Conservation (phyloP, 805 yeast species). For the Komagataella ulmi region DNA sequence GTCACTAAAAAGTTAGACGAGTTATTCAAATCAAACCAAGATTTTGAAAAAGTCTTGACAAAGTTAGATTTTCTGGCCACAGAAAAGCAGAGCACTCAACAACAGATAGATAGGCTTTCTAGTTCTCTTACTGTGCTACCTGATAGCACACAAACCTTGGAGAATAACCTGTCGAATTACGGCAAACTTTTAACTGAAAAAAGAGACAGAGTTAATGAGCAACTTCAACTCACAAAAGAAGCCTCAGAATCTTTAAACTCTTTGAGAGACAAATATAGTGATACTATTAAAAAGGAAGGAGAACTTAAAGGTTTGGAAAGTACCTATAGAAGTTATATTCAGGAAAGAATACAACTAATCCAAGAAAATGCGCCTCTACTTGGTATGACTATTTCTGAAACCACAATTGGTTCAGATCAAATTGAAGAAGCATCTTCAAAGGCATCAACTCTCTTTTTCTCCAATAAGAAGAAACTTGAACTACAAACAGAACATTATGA, state of each 20-base stretch:
- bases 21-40: conserved; percentile 67
- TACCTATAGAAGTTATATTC: conserved; percentile 10
- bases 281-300: conserved; percentile 38
- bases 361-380: background rate
- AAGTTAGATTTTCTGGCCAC: conserved; percentile 44
- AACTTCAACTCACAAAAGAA: background rate
- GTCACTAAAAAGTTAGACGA: conserved; percentile 46
- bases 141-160: conserved; percentile 28
- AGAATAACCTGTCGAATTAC: conserved; percentile 27
- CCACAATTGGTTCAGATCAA: background rate
- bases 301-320: conserved; percentile 25
- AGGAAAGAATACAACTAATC: conserved; percentile 4
- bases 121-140: conserved; percentile 30
- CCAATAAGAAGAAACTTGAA: background rate
- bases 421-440: background rate
- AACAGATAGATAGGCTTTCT: conserved; percentile 39
- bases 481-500: background rate
- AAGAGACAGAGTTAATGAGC: conserved; percentile 4
- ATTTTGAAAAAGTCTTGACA: conserved; percentile 61
- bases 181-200: conserved; percentile 14
- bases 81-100: conserved; percentile 27
- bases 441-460: background rate
- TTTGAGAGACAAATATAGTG: conserved; percentile 20
- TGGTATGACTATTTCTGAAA: background rate
- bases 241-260: conserved; percentile 4